phyloP scores from a whole-genome alignment of 176 grass and related monocot species.

The Poa annua region DNA sequence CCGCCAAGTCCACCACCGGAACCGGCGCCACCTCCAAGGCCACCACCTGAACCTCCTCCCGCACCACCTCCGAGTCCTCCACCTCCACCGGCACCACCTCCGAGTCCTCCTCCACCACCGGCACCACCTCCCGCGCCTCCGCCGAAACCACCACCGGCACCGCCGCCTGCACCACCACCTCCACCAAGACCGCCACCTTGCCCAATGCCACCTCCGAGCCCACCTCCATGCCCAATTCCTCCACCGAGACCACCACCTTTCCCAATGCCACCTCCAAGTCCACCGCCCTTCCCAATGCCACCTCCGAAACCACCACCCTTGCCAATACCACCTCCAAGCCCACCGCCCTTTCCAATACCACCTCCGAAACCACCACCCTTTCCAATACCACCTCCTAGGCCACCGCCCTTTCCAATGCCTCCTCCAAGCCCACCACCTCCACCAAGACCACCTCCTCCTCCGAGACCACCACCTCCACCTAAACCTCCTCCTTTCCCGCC shows the following conservation, averaged over 20 bases:
- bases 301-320: background rate
- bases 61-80: background rate
- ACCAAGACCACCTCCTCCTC: slow-evolving; percentile 12
- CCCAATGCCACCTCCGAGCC: background rate
- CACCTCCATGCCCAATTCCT: background rate
- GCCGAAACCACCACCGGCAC: background rate
- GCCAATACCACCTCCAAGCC: background rate
- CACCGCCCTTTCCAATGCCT: no score
- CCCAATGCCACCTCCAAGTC: background rate
- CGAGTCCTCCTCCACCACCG: background rate
- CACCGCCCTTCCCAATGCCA: background rate
- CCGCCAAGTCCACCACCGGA: background rate
- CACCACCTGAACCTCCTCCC: background rate
- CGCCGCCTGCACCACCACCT: background rate
- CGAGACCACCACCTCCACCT: slow-evolving; percentile 4
- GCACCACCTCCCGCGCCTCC: background rate
- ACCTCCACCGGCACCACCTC: background rate
- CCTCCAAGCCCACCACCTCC: slow-evolving; percentile 10
- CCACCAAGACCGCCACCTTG: background rate
- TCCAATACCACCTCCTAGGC: background rate
- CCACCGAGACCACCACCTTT: slow-evolving; percentile 22
- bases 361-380: slow-evolving; percentile 1
- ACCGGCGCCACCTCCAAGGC: slow-evolving; percentile 1
- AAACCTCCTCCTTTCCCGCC: slow-evolving; percentile 36
- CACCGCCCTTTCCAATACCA: background rate